Evolutionary conservation across 148 eudicot genomes (phyloP).

Genomic region (Euryodendron excelsum): DNA sequence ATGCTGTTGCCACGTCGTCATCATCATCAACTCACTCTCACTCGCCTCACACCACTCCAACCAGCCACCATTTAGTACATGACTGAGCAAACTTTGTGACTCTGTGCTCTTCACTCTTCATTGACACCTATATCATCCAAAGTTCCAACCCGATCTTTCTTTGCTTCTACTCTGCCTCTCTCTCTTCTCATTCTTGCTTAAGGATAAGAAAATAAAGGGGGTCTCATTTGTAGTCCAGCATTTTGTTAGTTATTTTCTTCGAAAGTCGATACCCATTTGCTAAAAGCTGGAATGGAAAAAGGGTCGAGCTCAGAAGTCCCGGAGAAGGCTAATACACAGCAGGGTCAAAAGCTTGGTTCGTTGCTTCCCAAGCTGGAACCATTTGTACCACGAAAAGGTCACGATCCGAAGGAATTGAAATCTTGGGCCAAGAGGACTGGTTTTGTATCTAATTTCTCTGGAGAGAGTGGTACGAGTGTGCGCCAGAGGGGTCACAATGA

Average conservation of each 20-base stretch:
- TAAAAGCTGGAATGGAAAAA: conserved; percentile 48
- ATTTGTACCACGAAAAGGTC: conserved; percentile 60
- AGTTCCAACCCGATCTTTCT: conserved; percentile 8
- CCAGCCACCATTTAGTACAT: neutral
- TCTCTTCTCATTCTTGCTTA: conserved; percentile 5
- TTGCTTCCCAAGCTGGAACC: conserved; percentile 50
- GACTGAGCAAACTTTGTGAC: neutral
- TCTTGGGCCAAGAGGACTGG: conserved; percentile 99
- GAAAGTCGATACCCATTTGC: conserved; percentile 26
- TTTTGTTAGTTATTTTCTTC: neutral
- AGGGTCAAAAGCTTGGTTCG: conserved; percentile 41
- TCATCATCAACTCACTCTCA: conserved; percentile 23
- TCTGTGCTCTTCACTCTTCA: neutral
- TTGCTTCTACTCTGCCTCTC: conserved; percentile 8
- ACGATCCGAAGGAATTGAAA: conserved; percentile 78
- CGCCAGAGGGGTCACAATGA: conserved; percentile 35
- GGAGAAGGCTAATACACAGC: conserved; percentile 29
- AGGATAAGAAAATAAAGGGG: neutral
- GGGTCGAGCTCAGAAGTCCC: conserved; percentile 64
- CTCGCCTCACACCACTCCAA: neutral
- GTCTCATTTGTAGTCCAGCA: neutral
- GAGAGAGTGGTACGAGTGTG: conserved; percentile 45
- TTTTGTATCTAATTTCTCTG: conserved; percentile 77
- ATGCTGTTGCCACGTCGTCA: neutral
- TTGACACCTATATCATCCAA: neutral